Conservation (phyloP, 1,284 basidiomycete species). For the Malassezia dermatis region DNA sequence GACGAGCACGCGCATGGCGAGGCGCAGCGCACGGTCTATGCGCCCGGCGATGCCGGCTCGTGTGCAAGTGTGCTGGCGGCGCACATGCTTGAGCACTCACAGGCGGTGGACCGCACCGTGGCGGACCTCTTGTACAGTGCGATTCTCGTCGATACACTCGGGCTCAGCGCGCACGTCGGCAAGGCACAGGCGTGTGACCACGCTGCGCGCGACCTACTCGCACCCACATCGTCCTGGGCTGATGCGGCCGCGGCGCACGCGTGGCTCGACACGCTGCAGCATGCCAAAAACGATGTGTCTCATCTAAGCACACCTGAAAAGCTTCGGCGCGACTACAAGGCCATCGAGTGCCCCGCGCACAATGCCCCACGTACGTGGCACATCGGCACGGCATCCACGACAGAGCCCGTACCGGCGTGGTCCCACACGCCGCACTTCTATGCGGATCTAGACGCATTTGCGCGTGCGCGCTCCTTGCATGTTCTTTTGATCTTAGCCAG, state of each 20-base stretch:
- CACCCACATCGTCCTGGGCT: constrained; percentile 22
- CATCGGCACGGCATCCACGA: constrained; percentile 5
- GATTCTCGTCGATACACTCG: constrained; percentile 36
- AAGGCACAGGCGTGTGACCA: constrained; percentile 63
- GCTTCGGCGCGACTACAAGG: constrained; percentile 84
- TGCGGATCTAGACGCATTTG: background rate
- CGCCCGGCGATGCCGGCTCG: constrained; percentile 14
- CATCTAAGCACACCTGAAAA: constrained; percentile 64
- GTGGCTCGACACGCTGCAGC: constrained; percentile 54
- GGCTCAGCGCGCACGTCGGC: constrained; percentile 51
- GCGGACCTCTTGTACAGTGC: constrained; percentile 45
- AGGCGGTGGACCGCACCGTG: background rate
- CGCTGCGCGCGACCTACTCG: constrained; percentile 56
- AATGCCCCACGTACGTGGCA: background rate
- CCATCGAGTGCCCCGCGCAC: background rate
- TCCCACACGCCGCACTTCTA: background rate
- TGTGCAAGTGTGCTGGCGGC: constrained; percentile 20
- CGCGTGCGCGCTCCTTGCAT: background rate
- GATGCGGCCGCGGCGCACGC: constrained; percentile 23
- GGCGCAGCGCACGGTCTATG: constrained; percentile 21
- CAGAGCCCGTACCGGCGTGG: background rate
- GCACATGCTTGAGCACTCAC: constrained; percentile 2
- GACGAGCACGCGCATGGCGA: constrained; percentile 62
- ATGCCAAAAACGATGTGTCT: constrained; percentile 61
- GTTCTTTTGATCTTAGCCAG: constrained; percentile 2